A percentile compares a stretch with the other conserved stretches of the same genome.
These are phyloP conservation scores for Hypomyces rosellus DNA, from an alignment of 2,329 filamentous ascomycete species.

Conservation along the genomic window DNA sequence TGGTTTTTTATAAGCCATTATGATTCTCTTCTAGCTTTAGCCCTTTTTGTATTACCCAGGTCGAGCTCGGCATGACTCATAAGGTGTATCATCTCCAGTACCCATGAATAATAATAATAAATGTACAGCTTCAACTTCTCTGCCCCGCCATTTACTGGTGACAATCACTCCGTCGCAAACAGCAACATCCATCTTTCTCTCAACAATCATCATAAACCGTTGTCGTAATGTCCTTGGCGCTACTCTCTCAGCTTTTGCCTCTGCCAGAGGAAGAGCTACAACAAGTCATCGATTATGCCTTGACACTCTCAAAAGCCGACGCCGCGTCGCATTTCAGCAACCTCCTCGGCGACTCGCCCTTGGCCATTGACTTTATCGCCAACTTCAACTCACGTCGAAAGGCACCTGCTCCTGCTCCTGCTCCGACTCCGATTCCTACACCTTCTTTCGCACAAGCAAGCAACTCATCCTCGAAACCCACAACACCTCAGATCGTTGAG, in stretches of 20 bases:
- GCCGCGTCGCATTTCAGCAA: slow-evolving; percentile 82
- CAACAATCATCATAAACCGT: neutral
- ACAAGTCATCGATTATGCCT: slow-evolving; percentile 77
- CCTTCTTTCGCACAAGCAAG: neutral
- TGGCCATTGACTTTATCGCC: slow-evolving; percentile 69
- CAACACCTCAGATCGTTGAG: slow-evolving; percentile 26
- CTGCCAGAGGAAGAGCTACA: slow-evolving; percentile 78
- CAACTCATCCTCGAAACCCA: slow-evolving; percentile 18
- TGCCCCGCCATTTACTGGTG: neutral
- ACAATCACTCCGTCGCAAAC: neutral
- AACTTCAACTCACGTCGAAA: slow-evolving; percentile 67
- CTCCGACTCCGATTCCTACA: slow-evolving; percentile 17
- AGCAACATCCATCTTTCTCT: too few relatives aligned
- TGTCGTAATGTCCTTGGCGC: slow-evolving; percentile 49
- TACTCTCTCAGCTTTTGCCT: slow-evolving; percentile 73
- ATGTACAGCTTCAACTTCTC: neutral
- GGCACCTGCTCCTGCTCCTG: too few relatives aligned
- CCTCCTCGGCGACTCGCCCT: slow-evolving; percentile 78
- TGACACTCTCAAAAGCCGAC: slow-evolving; percentile 67
- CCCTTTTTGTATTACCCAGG: too few relatives aligned
- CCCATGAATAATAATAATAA: neutral
- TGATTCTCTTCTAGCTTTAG: too few relatives aligned
- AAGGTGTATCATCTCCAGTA: neutral
- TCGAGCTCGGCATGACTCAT: slow-evolving; percentile 11
- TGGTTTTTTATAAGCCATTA: too few relatives aligned